phyloP scores from a whole-genome alignment of 2,329 filamentous ascomycete species.

The Venturia effusa region DNA sequence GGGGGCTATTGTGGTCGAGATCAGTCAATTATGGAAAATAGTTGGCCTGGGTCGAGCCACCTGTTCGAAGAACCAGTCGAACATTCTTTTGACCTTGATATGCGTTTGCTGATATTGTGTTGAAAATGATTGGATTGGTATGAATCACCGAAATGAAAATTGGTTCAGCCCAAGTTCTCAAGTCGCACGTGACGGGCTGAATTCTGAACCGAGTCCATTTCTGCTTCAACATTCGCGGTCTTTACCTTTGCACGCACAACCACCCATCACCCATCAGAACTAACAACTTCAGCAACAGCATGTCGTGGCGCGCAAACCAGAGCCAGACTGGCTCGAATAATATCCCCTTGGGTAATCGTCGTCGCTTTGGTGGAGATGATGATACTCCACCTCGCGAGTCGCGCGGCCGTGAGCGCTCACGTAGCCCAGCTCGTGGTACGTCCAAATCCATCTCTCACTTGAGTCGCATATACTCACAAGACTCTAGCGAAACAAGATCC shows the following conservation, averaged over 20 bases:
- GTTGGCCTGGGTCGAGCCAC: background rate
- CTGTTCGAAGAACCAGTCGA: background rate
- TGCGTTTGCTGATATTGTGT: background rate
- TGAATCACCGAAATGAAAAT: background rate
- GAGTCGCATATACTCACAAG: background rate
- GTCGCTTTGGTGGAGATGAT: slow-evolving; percentile 66
- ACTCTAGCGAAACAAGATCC: slow-evolving; percentile 25
- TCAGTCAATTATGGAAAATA: too few species aligned
- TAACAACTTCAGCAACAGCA: slow-evolving; percentile 22
- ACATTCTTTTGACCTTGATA: background rate
- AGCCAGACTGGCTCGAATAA: slow-evolving; percentile 98
- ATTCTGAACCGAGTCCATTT: too few species aligned
- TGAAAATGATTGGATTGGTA: background rate
- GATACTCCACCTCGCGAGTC: slow-evolving; percentile 31
- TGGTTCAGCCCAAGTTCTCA: background rate
- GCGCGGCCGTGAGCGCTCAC: slow-evolving; percentile 65
- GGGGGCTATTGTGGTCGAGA: too few species aligned
- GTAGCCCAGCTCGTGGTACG: slow-evolving; percentile 76
- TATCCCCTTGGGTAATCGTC: slow-evolving; percentile 78
- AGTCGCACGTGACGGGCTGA: background rate
- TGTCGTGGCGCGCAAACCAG: slow-evolving; percentile 55
- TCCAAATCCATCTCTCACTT: slow-evolving; percentile 3
- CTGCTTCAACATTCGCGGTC: too few species aligned
- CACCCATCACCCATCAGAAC: background rate
- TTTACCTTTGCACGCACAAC: background rate